phyloP scores from a whole-genome alignment of 2,329 filamentous ascomycete species.

The Basipetospora sp. region DNA sequence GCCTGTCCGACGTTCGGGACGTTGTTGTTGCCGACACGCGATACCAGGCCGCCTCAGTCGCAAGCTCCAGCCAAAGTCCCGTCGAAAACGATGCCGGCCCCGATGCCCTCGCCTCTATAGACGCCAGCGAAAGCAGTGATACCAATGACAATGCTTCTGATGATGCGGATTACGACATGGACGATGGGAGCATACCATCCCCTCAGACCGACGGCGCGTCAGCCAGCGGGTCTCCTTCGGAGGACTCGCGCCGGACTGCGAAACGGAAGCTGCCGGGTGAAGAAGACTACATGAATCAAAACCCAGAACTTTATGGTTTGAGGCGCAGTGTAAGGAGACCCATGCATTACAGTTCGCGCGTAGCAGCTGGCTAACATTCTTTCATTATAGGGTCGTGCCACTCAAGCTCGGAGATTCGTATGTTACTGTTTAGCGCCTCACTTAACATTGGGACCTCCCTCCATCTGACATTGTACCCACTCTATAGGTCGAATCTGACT shows the following conservation, averaged over 20 bases:
- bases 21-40: conserved; percentile 23
- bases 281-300: conserved; percentile 73
- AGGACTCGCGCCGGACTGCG: conserved; percentile 49
- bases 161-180: conserved; percentile 65
- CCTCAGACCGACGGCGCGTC: conserved; percentile 9
- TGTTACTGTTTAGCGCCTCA: conserved; percentile 14
- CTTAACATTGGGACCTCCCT: no score
- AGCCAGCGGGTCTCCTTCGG: conserved; percentile 50
- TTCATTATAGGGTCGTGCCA: conserved; percentile 35
- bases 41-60: conserved; percentile 25
- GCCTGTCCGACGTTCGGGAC: conserved; percentile 58
- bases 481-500: conserved; percentile 31
- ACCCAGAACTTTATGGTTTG: conserved; percentile 88
- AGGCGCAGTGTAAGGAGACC: conserved; percentile 79
- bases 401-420: conserved; percentile 44
- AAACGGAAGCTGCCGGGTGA: conserved; percentile 64
- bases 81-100: conserved; percentile 20
- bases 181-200: conserved; percentile 38
- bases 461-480: conserved; percentile 2
- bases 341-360: no score
- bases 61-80: conserved; percentile 27
- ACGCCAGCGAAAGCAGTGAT: conserved; percentile 28
- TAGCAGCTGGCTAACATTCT: conserved; percentile 5
- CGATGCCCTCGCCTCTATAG: conserved; percentile 24
- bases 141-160: conserved; percentile 44